Evolutionary conservation across 768 basidiomycete genomes (phyloP).

Genomic region (Boletus tomentosulus): DNA sequence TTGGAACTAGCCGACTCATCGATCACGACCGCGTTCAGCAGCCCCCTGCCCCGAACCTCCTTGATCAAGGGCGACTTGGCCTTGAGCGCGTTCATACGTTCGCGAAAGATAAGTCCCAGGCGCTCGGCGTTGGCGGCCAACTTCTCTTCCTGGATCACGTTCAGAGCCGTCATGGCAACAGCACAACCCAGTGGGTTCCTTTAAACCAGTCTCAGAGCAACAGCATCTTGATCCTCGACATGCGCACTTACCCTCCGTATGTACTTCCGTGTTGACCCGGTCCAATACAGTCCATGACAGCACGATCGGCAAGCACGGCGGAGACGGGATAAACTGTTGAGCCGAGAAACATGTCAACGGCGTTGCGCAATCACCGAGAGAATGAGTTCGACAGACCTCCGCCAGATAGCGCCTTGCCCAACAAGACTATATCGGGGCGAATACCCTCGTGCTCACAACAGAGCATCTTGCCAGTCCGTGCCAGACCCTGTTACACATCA

Average conservation of each 20-base stretch:
- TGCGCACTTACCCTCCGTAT: slow-evolving; percentile 71
- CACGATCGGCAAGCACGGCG: slow-evolving; percentile 84
- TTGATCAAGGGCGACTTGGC: slow-evolving; percentile 63
- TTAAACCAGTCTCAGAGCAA: not conserved
- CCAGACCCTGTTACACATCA: slow-evolving; percentile 58
- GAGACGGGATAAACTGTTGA: slow-evolving; percentile 89
- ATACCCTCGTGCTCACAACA: slow-evolving; percentile 84
- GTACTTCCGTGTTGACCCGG: slow-evolving; percentile 97
- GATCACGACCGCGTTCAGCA: slow-evolving; percentile 92
- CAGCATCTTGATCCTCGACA: not conserved
- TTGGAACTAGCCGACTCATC: slow-evolving; percentile 74
- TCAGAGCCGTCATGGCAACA: slow-evolving; percentile 88
- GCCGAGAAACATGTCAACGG: slow-evolving; percentile 5
- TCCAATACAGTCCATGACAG: slow-evolving; percentile 91
- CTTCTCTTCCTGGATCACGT: slow-evolving; percentile 86
- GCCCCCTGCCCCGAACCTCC: slow-evolving; percentile 78
- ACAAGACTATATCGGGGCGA: slow-evolving; percentile 85
- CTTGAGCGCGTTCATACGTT: slow-evolving; percentile 48
- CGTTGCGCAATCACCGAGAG: not conserved
- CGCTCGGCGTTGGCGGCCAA: slow-evolving; percentile 74
- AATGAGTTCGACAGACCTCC: slow-evolving; percentile 55
- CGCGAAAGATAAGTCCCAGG: slow-evolving; percentile 81
- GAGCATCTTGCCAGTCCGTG: slow-evolving; percentile 92
- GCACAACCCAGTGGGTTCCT: slow-evolving; percentile 96
- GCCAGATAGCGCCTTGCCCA: slow-evolving; percentile 96